Evolutionary conservation across 495 filamentous ascomycete genomes (phyloP), one percentile per base, ranked within the genome.

Genomic region (Tetracladium marchalianum): DNA sequence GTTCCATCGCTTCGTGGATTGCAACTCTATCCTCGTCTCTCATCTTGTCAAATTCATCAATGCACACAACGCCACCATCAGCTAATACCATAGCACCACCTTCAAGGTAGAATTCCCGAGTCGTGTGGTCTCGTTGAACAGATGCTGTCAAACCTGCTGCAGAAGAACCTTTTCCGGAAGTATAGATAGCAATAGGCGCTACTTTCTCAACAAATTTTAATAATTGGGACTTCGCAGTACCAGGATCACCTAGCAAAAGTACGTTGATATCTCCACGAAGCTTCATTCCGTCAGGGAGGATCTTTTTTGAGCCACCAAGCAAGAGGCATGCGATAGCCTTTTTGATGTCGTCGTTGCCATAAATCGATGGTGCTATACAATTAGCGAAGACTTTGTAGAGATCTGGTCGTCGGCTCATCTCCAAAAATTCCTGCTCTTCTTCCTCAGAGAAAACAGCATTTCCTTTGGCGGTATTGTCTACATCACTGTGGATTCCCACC

Each of bases 41-140:
- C 93, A 99, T 99, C 71, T 99, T 99, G 69, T 99, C 93, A 62
- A 99, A 99, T 65, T 99, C 93, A 61, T 99, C 93, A 64, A 99
- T 99, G 68, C 93, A 99, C 16, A 97, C 93, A 7, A 97, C 93
- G 57, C 93, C 93, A 11, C 90, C 90, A 55, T 99, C 93, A 1
- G 93, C 93, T 19, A 99, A 78, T 31, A 99, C 93, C 93, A 99
- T 97, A 31, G 93, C 93, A 62, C 93, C 93, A 44, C 93, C 93
- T 71, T 99, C 93, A 4, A 99, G 78, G 59, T 97, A 97, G 64
- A 99, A 97, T 63, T 99, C 92, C 39, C 93, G 81, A 0, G 93
- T 95, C 13, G 79, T 82, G 12, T 79, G 78, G 59, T 99, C 93
- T 27, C 93, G 81, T 57, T 97, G 93, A 3, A 99, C 93, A 0